A percentile compares a stretch with the other conserved stretches of the same genome.
phyloP scores from a whole-genome alignment of 73 alveolate genomes.

The Blepharisma stoltei region DNA sequence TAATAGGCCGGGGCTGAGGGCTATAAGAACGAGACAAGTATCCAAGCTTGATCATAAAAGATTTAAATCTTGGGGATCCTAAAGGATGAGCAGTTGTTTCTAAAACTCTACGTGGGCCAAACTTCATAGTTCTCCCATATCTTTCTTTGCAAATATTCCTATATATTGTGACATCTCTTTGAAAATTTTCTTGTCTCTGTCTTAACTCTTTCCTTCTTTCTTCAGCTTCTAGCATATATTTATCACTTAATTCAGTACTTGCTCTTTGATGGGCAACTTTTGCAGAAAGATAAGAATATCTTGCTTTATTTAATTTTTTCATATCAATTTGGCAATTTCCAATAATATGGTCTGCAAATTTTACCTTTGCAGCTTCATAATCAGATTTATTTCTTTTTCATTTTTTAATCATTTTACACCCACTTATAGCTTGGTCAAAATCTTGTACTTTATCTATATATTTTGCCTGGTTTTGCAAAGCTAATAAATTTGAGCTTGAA shows the following conservation, averaged over 20 bases:
- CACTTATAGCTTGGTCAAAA: neutral
- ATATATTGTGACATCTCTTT: neutral
- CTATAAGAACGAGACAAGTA: too few species aligned
- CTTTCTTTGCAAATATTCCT: neutral
- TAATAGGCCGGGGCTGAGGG: too few species aligned
- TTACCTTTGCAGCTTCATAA: neutral
- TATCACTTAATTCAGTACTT: neutral
- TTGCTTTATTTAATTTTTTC: neutral
- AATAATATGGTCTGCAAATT: neutral
- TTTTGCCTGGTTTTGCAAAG: neutral
- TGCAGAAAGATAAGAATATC: neutral
- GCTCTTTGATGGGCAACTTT: slow-evolving; percentile 1
- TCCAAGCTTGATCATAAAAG: too few species aligned
- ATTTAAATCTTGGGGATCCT: too few species aligned
- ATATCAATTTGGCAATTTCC: neutral
- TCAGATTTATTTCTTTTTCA: neutral
- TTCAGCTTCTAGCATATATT: slow-evolving; percentile 7
- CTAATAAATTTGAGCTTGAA: neutral
- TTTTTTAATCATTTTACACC: neutral
- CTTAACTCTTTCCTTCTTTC: neutral
- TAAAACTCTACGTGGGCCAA: neutral
- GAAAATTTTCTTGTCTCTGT: neutral
- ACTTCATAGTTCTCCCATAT: neutral
- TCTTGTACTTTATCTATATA: neutral
- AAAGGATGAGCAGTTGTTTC: neutral